phyloP scores from a whole-genome alignment of 352 stramenopile species.

The Phytophthora brassicae region DNA sequence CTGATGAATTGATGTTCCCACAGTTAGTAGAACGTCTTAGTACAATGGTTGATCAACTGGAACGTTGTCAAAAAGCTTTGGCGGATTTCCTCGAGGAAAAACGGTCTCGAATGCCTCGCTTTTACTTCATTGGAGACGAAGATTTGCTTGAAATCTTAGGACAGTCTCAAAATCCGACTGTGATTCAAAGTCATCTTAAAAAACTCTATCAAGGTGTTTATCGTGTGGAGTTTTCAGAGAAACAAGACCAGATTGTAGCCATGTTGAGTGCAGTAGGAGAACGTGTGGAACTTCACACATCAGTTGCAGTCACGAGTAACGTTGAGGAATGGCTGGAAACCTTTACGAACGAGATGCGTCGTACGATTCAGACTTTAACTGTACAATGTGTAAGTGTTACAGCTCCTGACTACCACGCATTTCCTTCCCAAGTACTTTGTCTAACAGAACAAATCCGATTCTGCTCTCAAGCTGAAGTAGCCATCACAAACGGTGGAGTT shows the following conservation, averaged over 20 bases:
- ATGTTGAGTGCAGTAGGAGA: slow-evolving; percentile 88
- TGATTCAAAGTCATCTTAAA: slow-evolving; percentile 96
- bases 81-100: slow-evolving; percentile 95
- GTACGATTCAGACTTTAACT: slow-evolving; percentile 82
- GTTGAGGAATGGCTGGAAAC: slow-evolving; percentile 94
- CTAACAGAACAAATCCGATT: slow-evolving; percentile 93
- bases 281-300: slow-evolving; percentile 75
- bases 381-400: slow-evolving; percentile 75
- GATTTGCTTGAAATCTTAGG: slow-evolving; percentile 96
- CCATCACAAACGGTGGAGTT: slow-evolving; percentile 78
- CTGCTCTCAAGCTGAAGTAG: slow-evolving; percentile 81
- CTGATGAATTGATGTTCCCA: slow-evolving; percentile 91
- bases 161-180: slow-evolving; percentile 89
- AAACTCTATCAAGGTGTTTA: slow-evolving; percentile 96
- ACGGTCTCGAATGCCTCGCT: slow-evolving; percentile 91
- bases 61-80: slow-evolving; percentile 94
- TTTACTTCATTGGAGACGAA: slow-evolving; percentile 97
- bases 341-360: slow-evolving; percentile 91
- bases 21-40: slow-evolving; percentile 77
- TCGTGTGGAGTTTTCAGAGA: slow-evolving; percentile 87
- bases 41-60: slow-evolving; percentile 92
- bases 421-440: slow-evolving; percentile 91
- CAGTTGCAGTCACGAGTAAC: slow-evolving; percentile 86
- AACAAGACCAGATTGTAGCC: slow-evolving; percentile 82
- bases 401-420: slow-evolving; percentile 87